Conservation (phyloP, 73 alveolate genomes). For the Uronychia setigera region DNA sequence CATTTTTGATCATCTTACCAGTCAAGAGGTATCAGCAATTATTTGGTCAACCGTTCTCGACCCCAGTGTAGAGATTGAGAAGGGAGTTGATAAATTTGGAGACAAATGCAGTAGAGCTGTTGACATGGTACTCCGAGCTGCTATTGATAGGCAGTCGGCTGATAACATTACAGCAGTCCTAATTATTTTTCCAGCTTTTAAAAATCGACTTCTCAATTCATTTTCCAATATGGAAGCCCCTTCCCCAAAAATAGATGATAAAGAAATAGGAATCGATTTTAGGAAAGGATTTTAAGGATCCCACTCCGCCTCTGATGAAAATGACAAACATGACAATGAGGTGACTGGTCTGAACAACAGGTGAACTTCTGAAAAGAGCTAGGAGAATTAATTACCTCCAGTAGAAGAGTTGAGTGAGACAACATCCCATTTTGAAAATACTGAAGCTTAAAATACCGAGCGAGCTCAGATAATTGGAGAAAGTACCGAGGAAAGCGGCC, state of each 20-base stretch:
- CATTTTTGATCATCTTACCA: conserved; percentile 80
- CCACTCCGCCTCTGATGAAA: no score
- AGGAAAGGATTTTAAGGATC: no score
- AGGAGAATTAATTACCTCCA: neutral
- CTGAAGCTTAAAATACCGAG: neutral
- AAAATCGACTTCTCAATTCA: no score
- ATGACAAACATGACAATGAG: no score
- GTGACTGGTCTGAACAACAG: neutral
- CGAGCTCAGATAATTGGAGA: neutral
- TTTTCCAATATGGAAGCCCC: no score
- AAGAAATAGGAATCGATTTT: no score
- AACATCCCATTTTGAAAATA: neutral
- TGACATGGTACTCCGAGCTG: conserved; percentile 39
- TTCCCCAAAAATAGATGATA: no score
- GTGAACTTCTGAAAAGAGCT: neutral
- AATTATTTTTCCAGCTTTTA: conserved; percentile 5
- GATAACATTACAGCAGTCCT: conserved; percentile 69
- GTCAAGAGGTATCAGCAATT: conserved; percentile 74
- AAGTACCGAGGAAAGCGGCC: neutral
- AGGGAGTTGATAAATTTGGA: neutral
- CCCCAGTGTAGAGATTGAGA: no score
- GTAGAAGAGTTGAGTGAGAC: neutral
- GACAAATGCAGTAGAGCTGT: conserved; percentile 24
- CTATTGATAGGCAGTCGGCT: conserved; percentile 46
- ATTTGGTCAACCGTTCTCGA: conserved; percentile 48